phyloP scores from a whole-genome alignment of 768 basidiomycete genomes.

The Trametes cinnabarina region DNA sequence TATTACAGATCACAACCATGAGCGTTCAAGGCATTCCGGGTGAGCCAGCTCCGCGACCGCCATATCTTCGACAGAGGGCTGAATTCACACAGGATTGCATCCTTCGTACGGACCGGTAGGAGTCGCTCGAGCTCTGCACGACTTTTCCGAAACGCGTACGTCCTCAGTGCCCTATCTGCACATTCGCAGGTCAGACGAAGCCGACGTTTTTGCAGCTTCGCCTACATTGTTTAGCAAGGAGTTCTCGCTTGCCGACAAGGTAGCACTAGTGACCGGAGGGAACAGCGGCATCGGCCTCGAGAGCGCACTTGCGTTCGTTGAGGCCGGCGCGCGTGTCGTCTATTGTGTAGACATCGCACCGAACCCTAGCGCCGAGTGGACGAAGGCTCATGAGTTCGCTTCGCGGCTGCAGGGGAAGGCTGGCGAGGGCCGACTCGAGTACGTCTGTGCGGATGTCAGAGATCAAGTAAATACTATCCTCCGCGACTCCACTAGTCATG shows the following conservation, averaged over 20 bases:
- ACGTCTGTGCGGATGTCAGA: constrained; percentile 61
- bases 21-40: neutral
- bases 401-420: constrained; percentile 14
- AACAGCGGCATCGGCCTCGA: constrained; percentile 68
- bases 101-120: constrained; percentile 61
- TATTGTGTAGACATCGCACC: constrained; percentile 66
- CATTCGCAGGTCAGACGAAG: neutral
- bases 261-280: constrained; percentile 38
- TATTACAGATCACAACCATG: too few species aligned
- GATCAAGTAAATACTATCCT: constrained; percentile 43
- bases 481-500: neutral
- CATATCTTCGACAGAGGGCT: neutral
- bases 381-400: constrained; percentile 46
- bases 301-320: constrained; percentile 69
- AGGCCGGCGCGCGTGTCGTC: constrained; percentile 62
- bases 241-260: constrained; percentile 30
- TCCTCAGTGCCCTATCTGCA: neutral
- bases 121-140: constrained; percentile 53
- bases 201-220: neutral
- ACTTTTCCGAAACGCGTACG: constrained; percentile 23
- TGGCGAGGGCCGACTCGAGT: constrained; percentile 46
- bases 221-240: constrained; percentile 23
- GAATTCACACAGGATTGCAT: constrained; percentile 8
- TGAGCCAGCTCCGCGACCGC: neutral
- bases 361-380: constrained; percentile 55